Conservation (phyloP, 2,329 filamentous ascomycete genomes). For the Tolypocladium endophyticum region DNA sequence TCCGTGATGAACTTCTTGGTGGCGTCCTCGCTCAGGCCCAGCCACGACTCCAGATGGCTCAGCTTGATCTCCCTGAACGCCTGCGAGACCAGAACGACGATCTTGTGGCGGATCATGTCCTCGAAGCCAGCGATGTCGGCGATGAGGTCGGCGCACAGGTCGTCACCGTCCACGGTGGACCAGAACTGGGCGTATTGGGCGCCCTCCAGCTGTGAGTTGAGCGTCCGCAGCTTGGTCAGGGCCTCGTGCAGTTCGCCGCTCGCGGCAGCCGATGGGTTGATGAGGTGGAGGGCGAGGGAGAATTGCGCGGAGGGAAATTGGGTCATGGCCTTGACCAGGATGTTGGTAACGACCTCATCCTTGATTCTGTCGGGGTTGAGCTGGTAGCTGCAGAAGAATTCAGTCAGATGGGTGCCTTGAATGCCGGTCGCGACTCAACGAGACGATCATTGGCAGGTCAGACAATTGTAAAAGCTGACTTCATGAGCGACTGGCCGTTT, state of each 20-base stretch:
- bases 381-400: slow-evolving; percentile 63
- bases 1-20: slow-evolving; percentile 72
- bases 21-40: slow-evolving; percentile 58
- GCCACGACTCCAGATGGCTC: slow-evolving; percentile 61
- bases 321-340: slow-evolving; percentile 95
- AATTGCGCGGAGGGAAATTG: slow-evolving; percentile 96
- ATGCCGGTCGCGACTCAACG: background rate
- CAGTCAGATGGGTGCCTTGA: background rate
- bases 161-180: slow-evolving; percentile 83
- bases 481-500: slow-evolving; percentile 10
- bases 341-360: slow-evolving; percentile 96
- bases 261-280: slow-evolving; percentile 63
- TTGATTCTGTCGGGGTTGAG: slow-evolving; percentile 98
- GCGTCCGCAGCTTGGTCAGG: slow-evolving; percentile 71
- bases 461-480: slow-evolving; percentile 53
- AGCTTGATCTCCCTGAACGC: slow-evolving; percentile 64
- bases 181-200: slow-evolving; percentile 91
- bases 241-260: slow-evolving; percentile 77
- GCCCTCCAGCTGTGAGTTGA: slow-evolving; percentile 80
- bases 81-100: slow-evolving; percentile 78
- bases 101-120: slow-evolving; percentile 81
- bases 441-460: slow-evolving; percentile 34
- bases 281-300: slow-evolving; percentile 84
- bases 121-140: slow-evolving; percentile 94
- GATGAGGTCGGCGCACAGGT: slow-evolving; percentile 89